These are phyloP conservation scores for Agaricus blazei DNA, from an alignment of 768 basidiomycete species.

Conservation along the genomic window DNA sequence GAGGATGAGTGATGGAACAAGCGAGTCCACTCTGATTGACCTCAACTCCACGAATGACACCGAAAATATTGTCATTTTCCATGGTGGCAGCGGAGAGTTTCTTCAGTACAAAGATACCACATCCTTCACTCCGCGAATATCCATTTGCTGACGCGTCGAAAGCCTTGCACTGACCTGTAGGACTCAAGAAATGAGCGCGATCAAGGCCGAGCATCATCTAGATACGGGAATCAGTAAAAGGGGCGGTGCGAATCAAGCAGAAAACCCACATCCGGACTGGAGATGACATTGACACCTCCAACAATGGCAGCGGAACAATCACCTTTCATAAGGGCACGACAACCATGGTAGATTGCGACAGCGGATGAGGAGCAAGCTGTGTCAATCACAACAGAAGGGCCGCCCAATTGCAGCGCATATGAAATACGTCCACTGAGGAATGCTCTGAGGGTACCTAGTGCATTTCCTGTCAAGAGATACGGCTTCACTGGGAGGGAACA, in stretches of 20 bases:
- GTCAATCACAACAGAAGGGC: constrained; percentile 69
- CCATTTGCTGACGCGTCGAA: constrained; percentile 74
- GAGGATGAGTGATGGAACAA: constrained; percentile 69
- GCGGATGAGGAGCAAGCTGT: constrained; percentile 74
- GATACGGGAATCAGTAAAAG: background rate
- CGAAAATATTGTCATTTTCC: constrained; percentile 65
- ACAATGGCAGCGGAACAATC: constrained; percentile 71
- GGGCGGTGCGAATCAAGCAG: background rate
- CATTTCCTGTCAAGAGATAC: background rate
- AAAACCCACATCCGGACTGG: constrained; percentile 61
- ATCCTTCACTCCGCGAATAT: constrained; percentile 69
- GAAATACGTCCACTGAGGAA: constrained; percentile 73
- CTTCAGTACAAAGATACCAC: constrained; percentile 68
- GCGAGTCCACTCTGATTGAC: constrained; percentile 68
- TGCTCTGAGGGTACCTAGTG: constrained; percentile 57
- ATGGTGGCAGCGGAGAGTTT: constrained; percentile 61
- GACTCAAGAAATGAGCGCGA: constrained; percentile 63
- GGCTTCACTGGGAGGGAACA: background rate
- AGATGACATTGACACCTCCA: constrained; percentile 71
- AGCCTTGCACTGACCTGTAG: constrained; percentile 62
- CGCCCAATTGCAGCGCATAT: constrained; percentile 61
- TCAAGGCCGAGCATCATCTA: constrained; percentile 73
- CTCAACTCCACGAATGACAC: constrained; percentile 64
- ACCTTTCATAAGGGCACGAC: constrained; percentile 53
- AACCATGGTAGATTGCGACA: constrained; percentile 66